Percentiles rank a stretch among this genome's conserved stretches.
phyloP scores from a whole-genome alignment of 2,329 filamentous ascomycete genomes.

The Fusarium fracticaudum region DNA sequence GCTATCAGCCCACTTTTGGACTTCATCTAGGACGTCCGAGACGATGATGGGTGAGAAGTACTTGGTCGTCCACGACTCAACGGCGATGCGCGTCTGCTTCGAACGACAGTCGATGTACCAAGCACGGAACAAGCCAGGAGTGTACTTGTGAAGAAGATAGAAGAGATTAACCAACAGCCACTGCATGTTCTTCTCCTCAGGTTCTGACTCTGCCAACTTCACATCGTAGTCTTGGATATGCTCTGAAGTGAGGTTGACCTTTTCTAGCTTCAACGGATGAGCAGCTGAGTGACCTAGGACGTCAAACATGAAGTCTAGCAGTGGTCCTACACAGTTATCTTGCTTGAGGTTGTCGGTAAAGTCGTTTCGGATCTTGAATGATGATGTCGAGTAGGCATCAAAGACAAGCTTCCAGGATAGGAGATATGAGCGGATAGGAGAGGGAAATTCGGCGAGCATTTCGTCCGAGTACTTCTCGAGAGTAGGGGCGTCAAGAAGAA shows the following conservation, averaged over 20 bases:
- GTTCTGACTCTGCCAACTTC: slow-evolving; percentile 63
- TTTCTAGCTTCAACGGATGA: slow-evolving; percentile 77
- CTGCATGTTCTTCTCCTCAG: slow-evolving; percentile 77
- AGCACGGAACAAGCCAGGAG: slow-evolving; percentile 79
- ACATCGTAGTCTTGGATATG: slow-evolving; percentile 67
- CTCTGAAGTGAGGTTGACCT: slow-evolving; percentile 67
- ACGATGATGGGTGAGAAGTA: slow-evolving; percentile 80
- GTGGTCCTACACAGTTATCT: slow-evolving; percentile 71
- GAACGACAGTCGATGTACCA: slow-evolving; percentile 88
- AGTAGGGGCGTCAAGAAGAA: slow-evolving; percentile 81
- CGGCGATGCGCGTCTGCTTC: slow-evolving; percentile 79
- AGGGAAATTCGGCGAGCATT: slow-evolving; percentile 74
- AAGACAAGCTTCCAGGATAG: slow-evolving; percentile 91
- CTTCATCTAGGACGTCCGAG: slow-evolving; percentile 70
- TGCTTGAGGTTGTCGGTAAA: slow-evolving; percentile 84
- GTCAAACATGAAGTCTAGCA: slow-evolving; percentile 85
- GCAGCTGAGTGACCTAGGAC: slow-evolving; percentile 82
- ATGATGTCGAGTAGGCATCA: slow-evolving; percentile 81
- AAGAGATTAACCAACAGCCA: slow-evolving; percentile 88
- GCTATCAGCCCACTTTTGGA: slow-evolving; percentile 70
- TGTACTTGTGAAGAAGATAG: slow-evolving; percentile 80
- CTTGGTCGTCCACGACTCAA: slow-evolving; percentile 87
- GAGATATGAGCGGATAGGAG: slow-evolving; percentile 79
- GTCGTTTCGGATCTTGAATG: slow-evolving; percentile 82
- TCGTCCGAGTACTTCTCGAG: slow-evolving; percentile 73